phyloP scores from a whole-genome alignment of 192 early-diverging fungal genomes.

The Chytriomyces hyalinus region DNA sequence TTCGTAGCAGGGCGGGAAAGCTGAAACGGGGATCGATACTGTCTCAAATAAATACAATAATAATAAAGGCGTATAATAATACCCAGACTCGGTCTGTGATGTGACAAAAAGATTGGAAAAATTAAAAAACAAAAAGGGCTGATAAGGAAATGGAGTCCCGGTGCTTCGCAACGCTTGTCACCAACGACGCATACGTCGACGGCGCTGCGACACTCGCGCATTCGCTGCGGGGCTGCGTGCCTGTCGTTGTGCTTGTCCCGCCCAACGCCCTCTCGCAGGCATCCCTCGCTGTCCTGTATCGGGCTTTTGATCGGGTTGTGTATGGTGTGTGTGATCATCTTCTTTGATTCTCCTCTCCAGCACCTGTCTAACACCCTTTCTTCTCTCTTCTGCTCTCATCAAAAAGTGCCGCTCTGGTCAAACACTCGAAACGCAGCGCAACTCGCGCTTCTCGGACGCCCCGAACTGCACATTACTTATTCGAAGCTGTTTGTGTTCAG shows the following conservation, averaged over 20 bases:
- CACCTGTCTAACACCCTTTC: too few species aligned
- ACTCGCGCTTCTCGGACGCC: slow-evolving; percentile 79
- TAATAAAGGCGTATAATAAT: neutral
- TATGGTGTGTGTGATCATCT: slow-evolving; percentile 53
- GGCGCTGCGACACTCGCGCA: slow-evolving; percentile 82
- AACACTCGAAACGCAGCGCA: slow-evolving; percentile 54
- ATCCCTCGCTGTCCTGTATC: slow-evolving; percentile 57
- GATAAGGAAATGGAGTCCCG: neutral
- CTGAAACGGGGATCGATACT: neutral
- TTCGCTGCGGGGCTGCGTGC: slow-evolving; percentile 71
- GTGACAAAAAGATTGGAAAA: neutral
- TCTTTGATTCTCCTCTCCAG: slow-evolving; percentile 53
- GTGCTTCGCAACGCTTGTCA: slow-evolving; percentile 83
- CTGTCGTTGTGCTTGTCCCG: slow-evolving; percentile 78
- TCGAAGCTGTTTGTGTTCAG: slow-evolving; percentile 91
- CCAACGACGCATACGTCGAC: slow-evolving; percentile 81
- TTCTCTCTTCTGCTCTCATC: too few species aligned
- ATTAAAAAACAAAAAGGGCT: neutral
- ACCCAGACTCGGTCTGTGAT: neutral
- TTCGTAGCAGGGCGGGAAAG: neutral
- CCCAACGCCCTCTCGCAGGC: slow-evolving; percentile 54
- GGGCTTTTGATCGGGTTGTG: slow-evolving; percentile 75
- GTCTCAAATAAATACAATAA: neutral
- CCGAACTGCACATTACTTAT: slow-evolving; percentile 86
- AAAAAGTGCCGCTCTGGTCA: slow-evolving; percentile 11